Conservation (phyloP, 495 filamentous ascomycete species). For the Aspergillus panamensis region DNA sequence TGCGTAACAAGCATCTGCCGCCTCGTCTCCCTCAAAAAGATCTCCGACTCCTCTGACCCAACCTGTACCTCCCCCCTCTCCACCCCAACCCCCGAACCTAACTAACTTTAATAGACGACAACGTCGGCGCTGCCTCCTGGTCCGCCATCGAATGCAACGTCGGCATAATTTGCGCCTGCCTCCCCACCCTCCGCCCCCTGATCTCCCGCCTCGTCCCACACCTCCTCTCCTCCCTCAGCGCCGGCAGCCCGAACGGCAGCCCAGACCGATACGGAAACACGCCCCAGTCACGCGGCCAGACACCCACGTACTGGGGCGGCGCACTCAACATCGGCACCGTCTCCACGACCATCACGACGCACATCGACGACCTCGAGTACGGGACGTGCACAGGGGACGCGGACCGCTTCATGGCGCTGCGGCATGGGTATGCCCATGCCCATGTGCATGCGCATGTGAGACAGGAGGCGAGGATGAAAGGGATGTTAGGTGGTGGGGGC, state of each 20-base stretch:
- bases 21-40: slow-evolving; percentile 35
- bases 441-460: not conserved
- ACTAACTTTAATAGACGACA: slow-evolving; percentile 40
- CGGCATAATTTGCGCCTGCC: slow-evolving; percentile 84
- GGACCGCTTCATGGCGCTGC: slow-evolving; percentile 26
- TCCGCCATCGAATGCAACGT: slow-evolving; percentile 86
- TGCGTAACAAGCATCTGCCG: slow-evolving; percentile 45
- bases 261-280: slow-evolving; percentile 15
- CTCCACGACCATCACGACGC: slow-evolving; percentile 30
- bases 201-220: slow-evolving; percentile 43
- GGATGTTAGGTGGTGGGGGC: not conserved
- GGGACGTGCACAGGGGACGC: slow-evolving; percentile 26
- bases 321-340: slow-evolving; percentile 20
- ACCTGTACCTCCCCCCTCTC: slow-evolving; percentile 32
- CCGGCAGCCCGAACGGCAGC: slow-evolving; percentile 10
- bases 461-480: not conserved
- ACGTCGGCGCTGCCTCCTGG: slow-evolving; percentile 63
- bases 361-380: slow-evolving; percentile 34
- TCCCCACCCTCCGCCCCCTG: slow-evolving; percentile 82
- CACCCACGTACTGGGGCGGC: slow-evolving; percentile 32
- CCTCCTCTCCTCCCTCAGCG: slow-evolving; percentile 30
- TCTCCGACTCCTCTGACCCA: slow-evolving; percentile 39
- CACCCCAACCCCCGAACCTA: slow-evolving; percentile 3
- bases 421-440: slow-evolving; percentile 14
- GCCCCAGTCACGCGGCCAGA: slow-evolving; percentile 17